Base-by-base conservation (phyloP, 257 asterid genomes). In the Eucommia ulmoides region DNA sequence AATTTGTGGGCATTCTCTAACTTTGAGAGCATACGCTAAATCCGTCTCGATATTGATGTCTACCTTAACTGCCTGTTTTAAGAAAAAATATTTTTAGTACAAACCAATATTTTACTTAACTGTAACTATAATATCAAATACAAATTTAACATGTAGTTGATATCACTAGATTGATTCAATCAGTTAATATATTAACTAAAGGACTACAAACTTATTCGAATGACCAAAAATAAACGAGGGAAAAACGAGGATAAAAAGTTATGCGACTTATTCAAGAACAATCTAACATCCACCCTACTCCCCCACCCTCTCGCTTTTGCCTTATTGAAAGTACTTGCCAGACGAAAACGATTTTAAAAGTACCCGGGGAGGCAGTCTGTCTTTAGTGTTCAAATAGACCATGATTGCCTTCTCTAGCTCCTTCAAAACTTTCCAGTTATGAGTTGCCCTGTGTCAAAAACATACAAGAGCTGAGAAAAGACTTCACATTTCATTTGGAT, bases 361-460 rank as follows among this genome's bases (percentile, higher is more conserved):
- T 35, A 89, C 97, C 87, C 96, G 95, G 71, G 97, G 97, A 51
- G 97, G 97, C 52, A 89, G 68, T 25, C 83, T 80, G 55, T 89
- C 93, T 67, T 82, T 85, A 55, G 88, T 80, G 65, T 77, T 78
- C 94, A 94, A 89, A 52, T 72, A 89, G 61, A 89, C 93, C 72
- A 72, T 74, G 46, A 94, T 88, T 41, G 96, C 96, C 44, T 85
- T 80, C 66, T 85, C 96, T 62, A 88, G 67, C 75, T 85, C 97
- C 71, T 80, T 85, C 51, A 89, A 66, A 58, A 67, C 94, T 66
- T 70, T 89, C 97, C 97, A 89, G 80, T 89, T 89, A 54, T 78
- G 67, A 64, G 88, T 80, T 53, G 97, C 92, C 84, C 97, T 89
- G 80, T 44, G 60, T n/a, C n/a, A n/a, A n/a, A n/a, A n/a, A n/a